These are phyloP conservation scores for Mycena kentingensis DNA, from an alignment of 768 basidiomycete genomes.

Conservation along the genomic window DNA sequence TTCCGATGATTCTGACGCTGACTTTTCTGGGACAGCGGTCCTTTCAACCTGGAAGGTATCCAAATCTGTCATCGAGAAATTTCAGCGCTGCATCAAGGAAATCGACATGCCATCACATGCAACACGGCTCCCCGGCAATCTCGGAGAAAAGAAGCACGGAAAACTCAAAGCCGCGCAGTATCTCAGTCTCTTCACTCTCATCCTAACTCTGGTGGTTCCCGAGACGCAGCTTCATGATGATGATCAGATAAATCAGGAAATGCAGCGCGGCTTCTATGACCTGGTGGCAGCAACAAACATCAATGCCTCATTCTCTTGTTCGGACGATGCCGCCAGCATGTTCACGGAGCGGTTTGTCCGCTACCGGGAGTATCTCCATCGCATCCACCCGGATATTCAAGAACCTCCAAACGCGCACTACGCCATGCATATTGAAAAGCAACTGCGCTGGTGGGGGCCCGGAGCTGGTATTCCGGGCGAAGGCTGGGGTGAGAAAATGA, in stretches of 20 bases:
- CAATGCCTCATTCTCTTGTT: slow-evolving; percentile 15
- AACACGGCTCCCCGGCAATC: slow-evolving; percentile 20
- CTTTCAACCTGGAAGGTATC: background rate
- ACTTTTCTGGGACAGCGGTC: background rate
- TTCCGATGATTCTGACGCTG: too few species aligned
- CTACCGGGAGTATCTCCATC: slow-evolving; percentile 14
- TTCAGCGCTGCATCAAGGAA: background rate
- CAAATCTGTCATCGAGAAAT: background rate
- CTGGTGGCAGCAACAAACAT: slow-evolving; percentile 23
- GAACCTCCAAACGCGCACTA: slow-evolving; percentile 21
- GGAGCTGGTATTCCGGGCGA: slow-evolving; percentile 15
- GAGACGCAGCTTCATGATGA: slow-evolving; percentile 11
- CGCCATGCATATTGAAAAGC: slow-evolving; percentile 16
- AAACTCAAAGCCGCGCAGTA: slow-evolving; percentile 25
- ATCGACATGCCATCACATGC: slow-evolving; percentile 19
- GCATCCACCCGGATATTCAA: slow-evolving; percentile 6
- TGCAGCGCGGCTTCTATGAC: slow-evolving; percentile 17
- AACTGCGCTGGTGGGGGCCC: slow-evolving; percentile 24
- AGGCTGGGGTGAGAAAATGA: slow-evolving; percentile 21
- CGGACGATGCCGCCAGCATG: slow-evolving; percentile 15
- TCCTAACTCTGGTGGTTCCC: slow-evolving; percentile 19
- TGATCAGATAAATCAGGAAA: background rate
- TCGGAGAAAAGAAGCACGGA: slow-evolving; percentile 22
- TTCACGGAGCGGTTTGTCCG: slow-evolving; percentile 6
- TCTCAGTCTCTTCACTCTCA: slow-evolving; percentile 15